Conservation (phyloP, 2,329 filamentous ascomycete species). For the Thielaviopsis cerberus region DNA sequence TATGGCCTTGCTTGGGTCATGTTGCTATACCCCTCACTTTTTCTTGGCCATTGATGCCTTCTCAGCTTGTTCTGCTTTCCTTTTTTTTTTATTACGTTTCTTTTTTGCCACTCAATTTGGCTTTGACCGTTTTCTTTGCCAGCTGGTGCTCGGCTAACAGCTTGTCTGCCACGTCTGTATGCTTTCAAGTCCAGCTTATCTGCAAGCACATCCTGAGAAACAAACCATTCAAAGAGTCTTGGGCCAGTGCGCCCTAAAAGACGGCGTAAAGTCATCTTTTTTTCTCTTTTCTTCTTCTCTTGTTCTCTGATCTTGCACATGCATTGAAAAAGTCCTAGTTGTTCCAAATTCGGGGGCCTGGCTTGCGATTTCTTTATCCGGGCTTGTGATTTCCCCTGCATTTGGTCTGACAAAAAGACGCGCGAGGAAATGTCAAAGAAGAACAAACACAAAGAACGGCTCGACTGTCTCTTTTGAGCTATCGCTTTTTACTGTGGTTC, state of each 20-base stretch:
- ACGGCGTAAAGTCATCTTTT: neutral
- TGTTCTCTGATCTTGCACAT: no score
- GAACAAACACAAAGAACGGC: no score
- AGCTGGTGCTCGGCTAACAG: neutral
- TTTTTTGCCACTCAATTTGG: neutral
- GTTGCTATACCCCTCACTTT: neutral
- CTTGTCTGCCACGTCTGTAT: conserved; percentile 1
- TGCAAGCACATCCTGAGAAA: neutral
- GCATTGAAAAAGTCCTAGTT: no score
- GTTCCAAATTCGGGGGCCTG: no score
- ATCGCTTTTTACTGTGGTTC: neutral
- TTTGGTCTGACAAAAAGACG: neutral
- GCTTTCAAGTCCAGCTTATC: neutral
- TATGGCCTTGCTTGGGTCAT: neutral
- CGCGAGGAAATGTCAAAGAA: no score
- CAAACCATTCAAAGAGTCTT: neutral
- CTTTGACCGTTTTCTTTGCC: neutral
- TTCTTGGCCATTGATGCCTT: neutral
- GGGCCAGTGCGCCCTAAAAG: neutral
- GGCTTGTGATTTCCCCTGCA: neutral
- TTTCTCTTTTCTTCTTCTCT: neutral
- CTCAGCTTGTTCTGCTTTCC: neutral
- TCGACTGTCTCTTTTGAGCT: neutral
- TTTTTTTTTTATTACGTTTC: neutral
- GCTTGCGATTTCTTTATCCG: neutral